Evolutionary conservation across 306 rosid genomes (phyloP), one percentile per base, ranked within the genome.

Genomic region (Pterocarpus macrocarpus): DNA sequence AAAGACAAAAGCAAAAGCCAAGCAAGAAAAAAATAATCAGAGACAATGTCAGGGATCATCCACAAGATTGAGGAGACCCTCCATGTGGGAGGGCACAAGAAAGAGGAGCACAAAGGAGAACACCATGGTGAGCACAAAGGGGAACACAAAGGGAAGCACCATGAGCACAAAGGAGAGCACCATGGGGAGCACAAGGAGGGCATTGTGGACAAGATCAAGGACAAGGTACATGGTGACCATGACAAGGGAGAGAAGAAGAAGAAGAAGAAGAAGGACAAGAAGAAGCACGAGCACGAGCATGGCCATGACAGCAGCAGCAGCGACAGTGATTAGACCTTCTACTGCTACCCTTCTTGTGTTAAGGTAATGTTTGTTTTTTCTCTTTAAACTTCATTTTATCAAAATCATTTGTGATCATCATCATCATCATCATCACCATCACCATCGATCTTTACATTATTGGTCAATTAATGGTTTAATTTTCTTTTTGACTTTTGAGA

Each of bases 51-150:
- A 22, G 90, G 90, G 13, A 85, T 87, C 75, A 67, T 87, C 45
- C 65, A 87, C 85, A 87, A 87, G 76, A 87, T 87, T 22, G 86
- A 62, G 17, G 90, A 87, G 64, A 57, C 83, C 45, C 86, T 87
- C 16, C 83, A 86, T 17, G 7, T 83, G 1, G 90, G 88, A 84
- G 88, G 85, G 8, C 61, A 82, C 74, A 85, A 86, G 76, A 63
- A 73, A 47, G 84, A 69, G 0, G 84, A 78, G 39, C 76, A 83
- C 75, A 66, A 85, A 14, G 44, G 38, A 2, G 77, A 56, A 2
- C 39, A 17, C 8, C 79, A 74, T 7, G 62, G 22, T 4, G 59
- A 61, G 8, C 43, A 77, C 36, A 64, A 74, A 11, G 81, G 64
- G 2, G 86, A 73, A 5, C 28, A 71, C 16, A 36, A 65, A 39